A percentile compares a stretch with the other conserved stretches of the same genome.
These are phyloP conservation scores for Syzygium grande DNA, from an alignment of 345 rosid species.

Conservation along the genomic window DNA sequence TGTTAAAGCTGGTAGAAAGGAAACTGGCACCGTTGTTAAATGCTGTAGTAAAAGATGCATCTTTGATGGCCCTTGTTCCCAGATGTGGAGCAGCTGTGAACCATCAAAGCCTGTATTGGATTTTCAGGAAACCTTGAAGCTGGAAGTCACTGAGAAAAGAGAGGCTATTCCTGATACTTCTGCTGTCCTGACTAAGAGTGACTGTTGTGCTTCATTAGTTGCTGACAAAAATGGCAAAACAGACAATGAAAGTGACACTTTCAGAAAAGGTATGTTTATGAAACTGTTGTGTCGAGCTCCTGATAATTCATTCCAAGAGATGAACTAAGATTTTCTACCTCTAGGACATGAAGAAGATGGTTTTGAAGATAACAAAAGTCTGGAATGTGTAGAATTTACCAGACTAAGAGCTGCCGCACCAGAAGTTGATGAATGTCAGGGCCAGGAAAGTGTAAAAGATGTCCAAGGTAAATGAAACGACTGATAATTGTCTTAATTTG, in stretches of 20 bases:
- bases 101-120: slow-evolving; percentile 8
- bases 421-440: slow-evolving; percentile 6
- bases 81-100: slow-evolving; percentile 6
- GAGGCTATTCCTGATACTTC: slow-evolving; percentile 13
- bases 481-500: not conserved
- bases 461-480: slow-evolving; percentile 23
- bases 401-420: slow-evolving; percentile 5
- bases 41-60: slow-evolving; percentile 3
- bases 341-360: slow-evolving; percentile 24
- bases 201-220: slow-evolving; percentile 7
- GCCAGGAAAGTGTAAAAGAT: slow-evolving; percentile 13
- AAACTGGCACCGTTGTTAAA: slow-evolving; percentile 4
- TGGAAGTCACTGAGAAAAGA: slow-evolving; percentile 7
- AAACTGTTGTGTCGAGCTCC: not conserved
- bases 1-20: slow-evolving; percentile 7
- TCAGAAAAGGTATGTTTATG: slow-evolving; percentile 10
- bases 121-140: slow-evolving; percentile 17
- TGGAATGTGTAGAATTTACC: slow-evolving; percentile 6
- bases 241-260: slow-evolving; percentile 1
- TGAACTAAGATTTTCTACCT: not conserved
- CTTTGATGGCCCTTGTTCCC: slow-evolving; percentile 13
- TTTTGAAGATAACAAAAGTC: slow-evolving; percentile 19
- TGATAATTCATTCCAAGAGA: not conserved
- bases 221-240: slow-evolving; percentile 19
- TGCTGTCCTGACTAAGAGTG: slow-evolving; percentile 12